Evolutionary conservation across 345 rosid species (phyloP).

Genomic region (Brassica nigra): DNA sequence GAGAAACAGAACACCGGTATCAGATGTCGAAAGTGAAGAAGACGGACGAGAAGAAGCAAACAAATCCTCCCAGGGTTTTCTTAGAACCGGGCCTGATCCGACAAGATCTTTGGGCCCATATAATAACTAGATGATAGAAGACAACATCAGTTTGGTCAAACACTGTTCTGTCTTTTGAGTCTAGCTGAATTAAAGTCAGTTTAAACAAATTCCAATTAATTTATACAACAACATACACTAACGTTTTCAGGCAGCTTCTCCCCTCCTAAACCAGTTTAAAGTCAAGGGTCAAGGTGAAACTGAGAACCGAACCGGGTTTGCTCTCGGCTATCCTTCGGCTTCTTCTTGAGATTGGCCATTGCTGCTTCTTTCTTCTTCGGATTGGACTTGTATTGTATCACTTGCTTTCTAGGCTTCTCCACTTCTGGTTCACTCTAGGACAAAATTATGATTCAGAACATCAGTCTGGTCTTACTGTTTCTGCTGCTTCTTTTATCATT

Average conservation of each 20-base stretch:
- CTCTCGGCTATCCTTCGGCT: background rate
- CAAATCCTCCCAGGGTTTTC: constrained; percentile 38
- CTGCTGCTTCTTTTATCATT: background rate
- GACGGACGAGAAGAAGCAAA: constrained; percentile 18
- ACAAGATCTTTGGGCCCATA: constrained; percentile 15
- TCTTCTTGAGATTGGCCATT: constrained; percentile 3
- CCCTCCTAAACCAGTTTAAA: background rate
- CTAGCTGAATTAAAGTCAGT: background rate
- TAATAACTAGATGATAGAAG: background rate
- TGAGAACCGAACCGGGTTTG: background rate
- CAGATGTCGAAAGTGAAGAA: constrained; percentile 21
- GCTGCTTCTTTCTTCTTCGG: background rate
- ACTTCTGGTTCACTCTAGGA: constrained; percentile 4
- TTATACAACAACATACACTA: too few relatives aligned
- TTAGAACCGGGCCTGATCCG: constrained; percentile 21
- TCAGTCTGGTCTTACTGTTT: background rate
- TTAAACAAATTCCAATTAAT: background rate
- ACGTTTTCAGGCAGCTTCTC: background rate
- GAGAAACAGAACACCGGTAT: constrained; percentile 10
- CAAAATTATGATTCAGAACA: background rate
- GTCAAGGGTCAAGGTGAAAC: constrained; percentile 3
- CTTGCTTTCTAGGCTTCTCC: constrained; percentile 8
- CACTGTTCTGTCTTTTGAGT: background rate
- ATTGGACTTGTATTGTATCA: background rate
- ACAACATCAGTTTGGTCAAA: background rate